A percentile compares a stretch with the other conserved stretches of the same genome.
These are phyloP conservation scores for Sphagnum tenellum DNA, from an alignment of 225 moss, liverwort and hornwort genomes.

Conservation along the genomic window DNA sequence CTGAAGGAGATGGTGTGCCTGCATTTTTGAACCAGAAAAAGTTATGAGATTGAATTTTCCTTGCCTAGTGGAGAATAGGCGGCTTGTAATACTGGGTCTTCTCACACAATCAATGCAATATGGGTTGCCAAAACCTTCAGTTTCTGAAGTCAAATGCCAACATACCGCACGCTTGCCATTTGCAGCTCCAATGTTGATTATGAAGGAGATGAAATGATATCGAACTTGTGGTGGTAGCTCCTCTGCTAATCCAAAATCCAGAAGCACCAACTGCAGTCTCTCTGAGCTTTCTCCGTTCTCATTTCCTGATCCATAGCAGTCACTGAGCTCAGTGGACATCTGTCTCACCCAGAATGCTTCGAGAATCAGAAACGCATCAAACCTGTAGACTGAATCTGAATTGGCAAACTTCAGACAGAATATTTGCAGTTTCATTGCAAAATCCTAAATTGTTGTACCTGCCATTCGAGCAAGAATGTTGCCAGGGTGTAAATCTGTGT, in stretches of 20 bases:
- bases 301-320: constrained; percentile 22
- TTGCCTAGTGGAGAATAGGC: not conserved
- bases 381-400: no score
- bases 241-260: constrained; percentile 95
- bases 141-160: constrained; percentile 1
- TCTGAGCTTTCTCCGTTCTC: constrained; percentile 49
- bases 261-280: constrained; percentile 69
- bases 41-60: not conserved
- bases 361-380: no score
- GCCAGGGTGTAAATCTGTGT: constrained; percentile 94
- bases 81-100: no score
- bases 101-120: no score
- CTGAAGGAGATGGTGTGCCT: constrained; percentile 75
- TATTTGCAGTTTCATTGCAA: no score
- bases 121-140: no score
- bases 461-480: constrained; percentile 82
- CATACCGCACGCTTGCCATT: constrained; percentile 72
- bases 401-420: no score
- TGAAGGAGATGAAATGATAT: constrained; percentile 87
- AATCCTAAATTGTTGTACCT: constrained; percentile 18
- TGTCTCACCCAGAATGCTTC: no score
- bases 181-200: constrained; percentile 86
- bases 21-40: constrained; percentile 2
- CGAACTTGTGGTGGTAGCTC: constrained; percentile 76
- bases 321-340: no score